These are phyloP conservation scores for Manihot esculenta DNA, from an alignment of 441 rosid species.

Conservation along the genomic window DNA sequence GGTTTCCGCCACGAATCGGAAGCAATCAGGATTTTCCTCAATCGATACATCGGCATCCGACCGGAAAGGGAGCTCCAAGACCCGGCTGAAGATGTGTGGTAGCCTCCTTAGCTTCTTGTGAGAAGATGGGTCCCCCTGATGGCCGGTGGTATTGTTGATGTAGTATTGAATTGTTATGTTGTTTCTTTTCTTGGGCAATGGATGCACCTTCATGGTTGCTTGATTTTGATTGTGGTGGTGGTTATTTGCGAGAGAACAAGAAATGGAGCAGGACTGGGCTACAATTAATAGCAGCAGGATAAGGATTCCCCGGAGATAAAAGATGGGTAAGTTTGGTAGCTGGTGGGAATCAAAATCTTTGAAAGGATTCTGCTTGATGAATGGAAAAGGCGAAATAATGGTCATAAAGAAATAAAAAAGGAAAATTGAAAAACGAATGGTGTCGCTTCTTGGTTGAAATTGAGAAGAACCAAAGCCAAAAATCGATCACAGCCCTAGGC, in stretches of 20 bases:
- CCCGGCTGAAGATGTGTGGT: conserved; percentile 91
- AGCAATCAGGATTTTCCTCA: conserved; percentile 72
- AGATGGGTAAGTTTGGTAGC: conserved; percentile 14
- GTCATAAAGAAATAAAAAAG: conserved; percentile 14
- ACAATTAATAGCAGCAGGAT: conserved; percentile 19
- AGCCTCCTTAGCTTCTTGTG: conserved; percentile 78
- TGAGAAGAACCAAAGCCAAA: background rate
- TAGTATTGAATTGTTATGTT: conserved; percentile 60
- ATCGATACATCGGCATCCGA: conserved; percentile 80
- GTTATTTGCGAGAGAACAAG: background rate
- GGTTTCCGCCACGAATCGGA: conserved; percentile 78
- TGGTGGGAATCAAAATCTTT: conserved; percentile 45
- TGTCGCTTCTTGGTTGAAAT: conserved; percentile 6
- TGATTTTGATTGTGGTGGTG: background rate
- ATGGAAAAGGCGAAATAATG: conserved; percentile 28
- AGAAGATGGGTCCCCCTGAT: conserved; percentile 17
- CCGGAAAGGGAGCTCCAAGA: conserved; percentile 86
- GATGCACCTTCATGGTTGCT: conserved; percentile 75
- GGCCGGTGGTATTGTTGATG: conserved; percentile 14
- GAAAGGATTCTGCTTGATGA: conserved; percentile 20
- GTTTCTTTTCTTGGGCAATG: conserved; percentile 60
- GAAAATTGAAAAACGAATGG: background rate
- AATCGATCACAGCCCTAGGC: conserved; percentile 3
- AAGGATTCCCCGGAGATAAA: conserved; percentile 36
- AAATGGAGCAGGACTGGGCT: conserved; percentile 14